Base-by-base conservation (phyloP, 1,284 basidiomycete species). In the Austropuccinia psidii region DNA sequence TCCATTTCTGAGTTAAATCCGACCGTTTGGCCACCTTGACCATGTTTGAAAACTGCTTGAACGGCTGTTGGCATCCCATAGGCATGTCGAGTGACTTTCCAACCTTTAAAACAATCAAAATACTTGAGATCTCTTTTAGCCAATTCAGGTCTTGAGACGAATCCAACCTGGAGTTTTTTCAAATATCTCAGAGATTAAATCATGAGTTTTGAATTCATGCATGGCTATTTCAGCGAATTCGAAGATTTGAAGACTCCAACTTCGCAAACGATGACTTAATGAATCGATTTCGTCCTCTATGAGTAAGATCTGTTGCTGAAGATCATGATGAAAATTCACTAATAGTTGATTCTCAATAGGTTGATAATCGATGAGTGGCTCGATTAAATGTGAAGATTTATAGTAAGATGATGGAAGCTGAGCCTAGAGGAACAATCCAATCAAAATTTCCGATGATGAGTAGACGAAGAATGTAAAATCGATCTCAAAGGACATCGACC, bases 1-100 rank as follows among this genome's bases (percentile, higher is more conserved):
- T 88, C 87, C 85, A 88, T 88, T 80, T 92, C 90, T 7, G 88
- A 87, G 79, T 90, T 90, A 67, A 90, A 82, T 3, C 88, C 89
- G 65, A 90, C 75, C 13, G 77, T 77, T 11, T 76, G 62, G 15
- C 78, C 77, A 50, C 77, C 76, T 0, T 75, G 60, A 52, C 76
- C 76, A 69, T 78, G 76, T 39, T 75, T 74, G 79, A 86, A 91
- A 72, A 87, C 86, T 0, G 89, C 91, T 73, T 84, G 82, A 86
- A 89, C 93, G 1, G 90, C 91, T 4, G 90, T 93, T 67, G 79
- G 76, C 6, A 79, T 54, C 0, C 77, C 80, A 45, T 79, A 78
- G 0, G 78, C 81, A 39, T 78, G 77, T 1, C 77, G 76, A 0
- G 77, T 79, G 39, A 81, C 79, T 47, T 76, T 73, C 76, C 78